Evolutionary conservation across 2,329 filamentous ascomycete species (phyloP).

Genomic region (Calonectria pseudoreteaudii): DNA sequence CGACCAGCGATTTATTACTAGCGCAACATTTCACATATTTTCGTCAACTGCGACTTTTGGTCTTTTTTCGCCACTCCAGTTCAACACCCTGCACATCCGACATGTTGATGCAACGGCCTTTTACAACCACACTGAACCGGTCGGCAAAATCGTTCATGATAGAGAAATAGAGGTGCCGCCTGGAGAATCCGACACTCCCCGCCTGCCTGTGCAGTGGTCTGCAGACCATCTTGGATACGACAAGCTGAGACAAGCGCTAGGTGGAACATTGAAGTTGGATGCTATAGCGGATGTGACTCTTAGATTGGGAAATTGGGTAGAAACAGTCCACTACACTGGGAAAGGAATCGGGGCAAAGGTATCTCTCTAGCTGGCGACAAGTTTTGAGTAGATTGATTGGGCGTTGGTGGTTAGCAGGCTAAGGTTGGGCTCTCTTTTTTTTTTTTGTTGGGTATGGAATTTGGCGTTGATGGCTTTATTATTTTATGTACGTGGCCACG

Average conservation of each 20-base stretch:
- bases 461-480: background rate
- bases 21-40: conserved; percentile 87
- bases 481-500: background rate
- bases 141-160: conserved; percentile 83
- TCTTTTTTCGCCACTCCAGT: conserved; percentile 80
- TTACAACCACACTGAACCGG: conserved; percentile 82
- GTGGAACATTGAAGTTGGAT: conserved; percentile 82
- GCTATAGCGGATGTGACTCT: conserved; percentile 82
- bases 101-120: conserved; percentile 85
- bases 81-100: conserved; percentile 81
- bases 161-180: conserved; percentile 82
- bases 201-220: conserved; percentile 85
- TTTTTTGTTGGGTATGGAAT: conserved; percentile 15
- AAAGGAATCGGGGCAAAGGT: conserved; percentile 76
- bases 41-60: conserved; percentile 89
- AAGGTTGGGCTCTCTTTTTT: conserved; percentile 19
- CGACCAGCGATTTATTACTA: conserved; percentile 78
- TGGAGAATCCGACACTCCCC: conserved; percentile 77
- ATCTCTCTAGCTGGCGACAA: conserved; percentile 36
- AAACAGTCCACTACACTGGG: conserved; percentile 78
- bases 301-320: conserved; percentile 79
- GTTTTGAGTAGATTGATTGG: background rate
- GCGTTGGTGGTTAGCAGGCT: conserved; percentile 14
- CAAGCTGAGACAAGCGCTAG: conserved; percentile 81
- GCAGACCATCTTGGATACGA: conserved; percentile 84